phyloP scores from a whole-genome alignment of 768 basidiomycete species.

The Xanthoconium stramineum region DNA sequence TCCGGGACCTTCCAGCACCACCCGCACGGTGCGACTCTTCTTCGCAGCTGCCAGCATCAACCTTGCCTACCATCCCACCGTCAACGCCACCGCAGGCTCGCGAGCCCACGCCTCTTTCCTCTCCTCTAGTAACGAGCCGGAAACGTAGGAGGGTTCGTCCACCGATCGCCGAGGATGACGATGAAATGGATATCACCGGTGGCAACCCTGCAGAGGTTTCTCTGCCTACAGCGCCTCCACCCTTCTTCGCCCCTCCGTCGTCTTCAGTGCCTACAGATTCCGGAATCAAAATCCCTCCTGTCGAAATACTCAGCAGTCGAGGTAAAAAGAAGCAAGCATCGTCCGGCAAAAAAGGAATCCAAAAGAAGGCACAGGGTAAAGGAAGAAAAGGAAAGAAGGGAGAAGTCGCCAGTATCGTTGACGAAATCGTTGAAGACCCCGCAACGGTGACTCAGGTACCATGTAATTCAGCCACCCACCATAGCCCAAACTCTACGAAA shows the following conservation, averaged over 20 bases:
- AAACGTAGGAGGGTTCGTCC: slow-evolving; percentile 27
- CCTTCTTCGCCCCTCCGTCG: slow-evolving; percentile 48
- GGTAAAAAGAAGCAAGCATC: slow-evolving; percentile 10
- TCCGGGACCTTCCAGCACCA: slow-evolving; percentile 28
- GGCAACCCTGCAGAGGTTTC: not conserved
- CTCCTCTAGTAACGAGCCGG: slow-evolving; percentile 20
- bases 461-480: not conserved
- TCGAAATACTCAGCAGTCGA: not conserved
- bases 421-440: slow-evolving; percentile 6
- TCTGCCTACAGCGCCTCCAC: slow-evolving; percentile 33
- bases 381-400: slow-evolving; percentile 30
- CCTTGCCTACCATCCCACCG: slow-evolving; percentile 24
- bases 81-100: slow-evolving; percentile 22
- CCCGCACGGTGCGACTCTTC: slow-evolving; percentile 25
- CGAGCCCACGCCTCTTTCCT: slow-evolving; percentile 22
- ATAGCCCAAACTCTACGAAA: not conserved
- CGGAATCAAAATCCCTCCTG: slow-evolving; percentile 27
- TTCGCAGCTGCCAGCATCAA: slow-evolving; percentile 36
- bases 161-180: slow-evolving; percentile 7
- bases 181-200: slow-evolving; percentile 14
- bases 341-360: slow-evolving; percentile 23
- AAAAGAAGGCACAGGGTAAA: slow-evolving; percentile 17
- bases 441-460: not conserved
- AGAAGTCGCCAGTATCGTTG: slow-evolving; percentile 9
- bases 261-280: slow-evolving; percentile 30